Evolutionary conservation across 1,139 yeast species (phyloP), one percentile per base, ranked within the genome.

Genomic region (Saccharomyces pastorianus): DNA sequence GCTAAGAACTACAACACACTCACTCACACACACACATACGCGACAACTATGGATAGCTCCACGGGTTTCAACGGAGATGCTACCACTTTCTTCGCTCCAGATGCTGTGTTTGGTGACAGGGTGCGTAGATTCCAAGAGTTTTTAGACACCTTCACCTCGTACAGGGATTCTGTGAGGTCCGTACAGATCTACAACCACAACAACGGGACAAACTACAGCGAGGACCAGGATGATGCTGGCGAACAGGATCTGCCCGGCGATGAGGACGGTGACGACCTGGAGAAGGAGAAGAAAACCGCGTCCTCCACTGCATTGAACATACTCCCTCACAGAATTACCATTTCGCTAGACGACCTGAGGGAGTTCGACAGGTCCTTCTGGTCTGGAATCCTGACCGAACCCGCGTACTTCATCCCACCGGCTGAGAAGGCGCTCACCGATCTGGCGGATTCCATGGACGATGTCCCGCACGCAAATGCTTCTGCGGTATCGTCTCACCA

Each of bases 101-200:
- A 75, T 61, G 77, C 78, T 49, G 67, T 73, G 20, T 83, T 82
- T 64, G 82, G 85, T 57, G 98, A 91, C 69, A 82, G 97, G 62
- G 88, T 88, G 42, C 83, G 96, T 67, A 78, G 85, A 62, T 93
- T 93, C 72, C 91, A 88, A 61, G 98, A 93, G 65, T 91, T 91
- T 68, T 76, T 93, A 50, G 95, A 87, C 64, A 76, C 78, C 51
- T 74, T 72, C 50, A 78, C 85, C 6, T 81, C 83, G 58, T 88
- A 89, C 70, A 79, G 83, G 61, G 84, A 82, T 53, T 81, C 79
- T 55, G 85, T 93, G 59, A 81, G 83, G 60, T 78, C 82, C 46
- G 59, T 68, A 38, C 67, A 66, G 48, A 49, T 59, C 13, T 63
- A 63, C 51, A 68, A 68, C 53, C 54, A 57, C n/a, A 48, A 52